Percentiles rank a stretch among this genome's conserved stretches.
These are phyloP conservation scores for Nidula niveotomentosa DNA, from an alignment of 1,284 basidiomycete species.

Conservation along the genomic window DNA sequence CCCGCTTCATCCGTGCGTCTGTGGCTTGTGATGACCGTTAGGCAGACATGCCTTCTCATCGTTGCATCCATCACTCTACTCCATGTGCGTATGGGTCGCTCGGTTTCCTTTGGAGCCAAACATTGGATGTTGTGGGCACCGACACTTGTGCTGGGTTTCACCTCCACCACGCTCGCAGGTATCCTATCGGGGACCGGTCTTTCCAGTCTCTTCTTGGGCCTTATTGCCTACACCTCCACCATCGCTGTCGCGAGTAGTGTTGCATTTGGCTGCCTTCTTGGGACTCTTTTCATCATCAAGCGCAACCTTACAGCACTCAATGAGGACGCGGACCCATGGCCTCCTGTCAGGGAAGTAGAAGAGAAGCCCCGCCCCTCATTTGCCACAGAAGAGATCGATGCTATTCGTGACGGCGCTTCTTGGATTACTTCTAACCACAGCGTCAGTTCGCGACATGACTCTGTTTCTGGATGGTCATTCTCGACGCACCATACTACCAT, in stretches of 20 bases:
- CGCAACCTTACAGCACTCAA: slow-evolving; percentile 56
- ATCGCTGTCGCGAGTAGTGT: slow-evolving; percentile 51
- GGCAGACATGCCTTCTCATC: slow-evolving; percentile 65
- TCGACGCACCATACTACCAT: slow-evolving; percentile 55
- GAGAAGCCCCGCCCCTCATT: slow-evolving; percentile 59
- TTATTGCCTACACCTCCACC: slow-evolving; percentile 54
- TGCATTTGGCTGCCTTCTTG: slow-evolving; percentile 53
- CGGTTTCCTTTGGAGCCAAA: slow-evolving; percentile 60
- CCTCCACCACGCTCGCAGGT: slow-evolving; percentile 58
- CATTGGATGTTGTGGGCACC: slow-evolving; percentile 75
- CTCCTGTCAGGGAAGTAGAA: slow-evolving; percentile 46
- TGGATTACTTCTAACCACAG: slow-evolving; percentile 71
- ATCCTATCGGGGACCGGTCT: slow-evolving; percentile 55
- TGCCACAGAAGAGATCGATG: slow-evolving; percentile 66
- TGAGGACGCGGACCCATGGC: slow-evolving; percentile 54
- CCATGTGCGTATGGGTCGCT: slow-evolving; percentile 65
- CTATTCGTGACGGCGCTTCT: slow-evolving; percentile 65
- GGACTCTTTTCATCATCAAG: slow-evolving; percentile 60
- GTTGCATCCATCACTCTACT: slow-evolving; percentile 60
- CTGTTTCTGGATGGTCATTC: slow-evolving; percentile 69
- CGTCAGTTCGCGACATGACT: slow-evolving; percentile 52
- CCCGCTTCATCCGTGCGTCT: slow-evolving; percentile 52
- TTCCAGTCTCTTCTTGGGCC: slow-evolving; percentile 56
- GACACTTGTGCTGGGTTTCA: slow-evolving; percentile 46
- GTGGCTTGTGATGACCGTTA: slow-evolving; percentile 61